Conservation (phyloP, 495 filamentous ascomycete genomes). For the Podospora australis region DNA sequence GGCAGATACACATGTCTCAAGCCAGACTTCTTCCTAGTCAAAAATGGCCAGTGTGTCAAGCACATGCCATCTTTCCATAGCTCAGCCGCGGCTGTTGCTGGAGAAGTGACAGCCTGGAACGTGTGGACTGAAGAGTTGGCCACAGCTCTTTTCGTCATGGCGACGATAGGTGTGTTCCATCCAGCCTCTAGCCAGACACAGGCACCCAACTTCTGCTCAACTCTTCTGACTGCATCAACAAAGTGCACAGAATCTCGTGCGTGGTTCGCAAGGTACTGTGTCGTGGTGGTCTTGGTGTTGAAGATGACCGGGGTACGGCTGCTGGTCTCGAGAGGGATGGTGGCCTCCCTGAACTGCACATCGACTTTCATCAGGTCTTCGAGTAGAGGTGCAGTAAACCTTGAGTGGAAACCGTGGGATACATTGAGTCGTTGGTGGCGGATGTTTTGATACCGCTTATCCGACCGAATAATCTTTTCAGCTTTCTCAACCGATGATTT, state of each 20-base stretch:
- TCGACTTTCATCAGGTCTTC: constrained; percentile 16
- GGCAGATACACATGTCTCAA: neutral
- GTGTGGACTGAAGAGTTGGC: neutral
- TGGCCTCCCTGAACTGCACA: neutral
- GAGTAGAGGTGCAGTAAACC: constrained; percentile 36
- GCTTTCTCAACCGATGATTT: neutral
- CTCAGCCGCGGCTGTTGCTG: neutral
- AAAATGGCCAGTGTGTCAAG: neutral
- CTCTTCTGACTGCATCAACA: constrained; percentile 21
- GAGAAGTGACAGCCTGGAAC: neutral
- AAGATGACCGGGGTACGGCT: constrained; percentile 9
- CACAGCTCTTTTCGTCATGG: constrained; percentile 16
- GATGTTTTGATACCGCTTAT: too few relatives aligned
- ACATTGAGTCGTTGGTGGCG: constrained; percentile 35
- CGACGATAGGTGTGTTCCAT: constrained; percentile 24
- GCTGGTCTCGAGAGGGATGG: neutral
- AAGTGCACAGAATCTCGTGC: constrained; percentile 32
- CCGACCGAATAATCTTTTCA: too few relatives aligned
- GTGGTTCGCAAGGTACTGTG: constrained; percentile 17
- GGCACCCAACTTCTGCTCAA: constrained; percentile 20
- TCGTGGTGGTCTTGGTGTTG: constrained; percentile 14
- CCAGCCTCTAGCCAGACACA: constrained; percentile 36
- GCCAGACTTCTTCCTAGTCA: neutral
- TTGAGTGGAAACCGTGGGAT: constrained; percentile 49
- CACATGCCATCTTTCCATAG: neutral